These are phyloP conservation scores for Scenedesmus sp. DNA, from an alignment of 163 green algal genomes.

Conservation along the genomic window DNA sequence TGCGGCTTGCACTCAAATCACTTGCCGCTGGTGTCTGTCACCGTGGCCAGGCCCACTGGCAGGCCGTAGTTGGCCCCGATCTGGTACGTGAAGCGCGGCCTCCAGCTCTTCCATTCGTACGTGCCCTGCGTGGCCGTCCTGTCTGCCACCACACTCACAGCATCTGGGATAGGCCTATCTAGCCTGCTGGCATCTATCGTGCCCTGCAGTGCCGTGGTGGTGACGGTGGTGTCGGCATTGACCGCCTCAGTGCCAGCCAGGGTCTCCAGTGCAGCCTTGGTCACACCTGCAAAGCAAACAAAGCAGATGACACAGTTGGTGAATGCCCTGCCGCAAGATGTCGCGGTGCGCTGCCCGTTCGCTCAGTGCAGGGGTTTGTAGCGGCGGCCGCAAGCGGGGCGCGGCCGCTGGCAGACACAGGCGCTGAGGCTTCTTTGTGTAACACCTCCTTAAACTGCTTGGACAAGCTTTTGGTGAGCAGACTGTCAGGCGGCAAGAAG, in stretches of 20 bases:
- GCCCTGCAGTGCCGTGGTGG: neutral
- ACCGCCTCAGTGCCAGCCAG: neutral
- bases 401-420: no score
- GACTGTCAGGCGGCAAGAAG: no score
- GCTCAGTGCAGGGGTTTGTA: no score
- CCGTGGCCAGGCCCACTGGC: neutral
- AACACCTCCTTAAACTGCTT: no score
- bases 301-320: no score
- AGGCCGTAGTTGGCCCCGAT: constrained; percentile 11
- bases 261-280: neutral
- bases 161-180: neutral
- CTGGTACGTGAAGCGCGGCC: neutral
- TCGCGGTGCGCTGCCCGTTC: no score
- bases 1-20: neutral
- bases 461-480: no score
- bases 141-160: neutral
- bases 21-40: constrained; percentile 5
- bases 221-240: neutral
- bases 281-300: neutral
- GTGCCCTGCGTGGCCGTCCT: neutral
- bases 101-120: constrained; percentile 5
- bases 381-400: no score
- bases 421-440: no score
- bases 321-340: no score
- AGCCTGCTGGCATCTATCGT: constrained; percentile 6